Conservation (phyloP, 352 stramenopile species). For the Phytophthora syringae region DNA sequence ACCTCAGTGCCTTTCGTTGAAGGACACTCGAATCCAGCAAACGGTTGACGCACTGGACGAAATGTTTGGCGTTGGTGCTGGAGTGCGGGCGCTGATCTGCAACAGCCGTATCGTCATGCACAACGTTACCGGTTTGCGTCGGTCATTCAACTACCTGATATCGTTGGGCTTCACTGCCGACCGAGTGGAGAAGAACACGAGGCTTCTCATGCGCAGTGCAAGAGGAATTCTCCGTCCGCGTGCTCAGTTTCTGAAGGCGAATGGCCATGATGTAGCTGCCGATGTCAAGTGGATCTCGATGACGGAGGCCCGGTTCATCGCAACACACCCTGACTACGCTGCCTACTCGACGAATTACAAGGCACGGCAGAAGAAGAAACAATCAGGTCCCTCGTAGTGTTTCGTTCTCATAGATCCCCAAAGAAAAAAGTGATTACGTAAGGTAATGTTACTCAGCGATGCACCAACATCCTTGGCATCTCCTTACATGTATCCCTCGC, state of each 20-base stretch:
- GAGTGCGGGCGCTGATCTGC: conserved; percentile 20
- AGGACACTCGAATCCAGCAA: conserved; percentile 39
- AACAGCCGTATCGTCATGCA: conserved; percentile 60
- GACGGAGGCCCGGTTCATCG: conserved; percentile 35
- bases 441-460: no score
- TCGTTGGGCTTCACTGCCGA: conserved; percentile 43
- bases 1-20: conserved; percentile 51
- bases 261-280: conserved; percentile 20
- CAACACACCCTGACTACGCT: conserved; percentile 40
- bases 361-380: conserved; percentile 15
- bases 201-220: conserved; percentile 50
- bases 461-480: no score
- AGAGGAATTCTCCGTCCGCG: conserved; percentile 51
- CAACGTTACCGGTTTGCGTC: conserved; percentile 48
- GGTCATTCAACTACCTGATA: conserved; percentile 47
- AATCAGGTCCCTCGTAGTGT: neutral
- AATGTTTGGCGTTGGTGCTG: conserved; percentile 44
- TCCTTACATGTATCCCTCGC: no score
- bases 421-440: no score
- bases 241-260: conserved; percentile 45
- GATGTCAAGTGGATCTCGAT: conserved; percentile 46
- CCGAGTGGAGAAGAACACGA: conserved; percentile 33
- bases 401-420: neutral
- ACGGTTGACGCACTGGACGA: conserved; percentile 51
- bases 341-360: conserved; percentile 21